phyloP scores from a whole-genome alignment of 2,329 filamentous ascomycete genomes.

The Niveomyces coronatus region DNA sequence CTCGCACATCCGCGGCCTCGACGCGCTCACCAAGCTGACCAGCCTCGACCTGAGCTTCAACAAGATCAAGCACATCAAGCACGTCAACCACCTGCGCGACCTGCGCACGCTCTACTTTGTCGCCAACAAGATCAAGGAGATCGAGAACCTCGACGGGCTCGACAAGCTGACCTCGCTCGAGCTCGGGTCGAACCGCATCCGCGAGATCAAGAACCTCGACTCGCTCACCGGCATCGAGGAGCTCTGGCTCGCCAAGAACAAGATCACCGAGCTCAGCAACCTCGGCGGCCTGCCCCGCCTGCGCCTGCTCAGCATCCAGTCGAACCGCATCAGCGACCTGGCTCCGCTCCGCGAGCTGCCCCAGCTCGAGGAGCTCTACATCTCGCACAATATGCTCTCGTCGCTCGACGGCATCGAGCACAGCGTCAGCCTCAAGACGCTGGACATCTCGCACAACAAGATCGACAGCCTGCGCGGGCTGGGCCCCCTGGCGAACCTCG shows the following conservation, averaged over 20 bases:
- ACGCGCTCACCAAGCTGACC: conserved; percentile 64
- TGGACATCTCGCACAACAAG: conserved; percentile 87
- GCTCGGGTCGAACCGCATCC: conserved; percentile 83
- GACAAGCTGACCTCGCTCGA: conserved; percentile 73
- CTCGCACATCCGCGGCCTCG: conserved; percentile 73
- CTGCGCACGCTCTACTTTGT: conserved; percentile 84
- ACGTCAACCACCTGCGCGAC: conserved; percentile 65
- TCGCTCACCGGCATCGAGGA: conserved; percentile 69
- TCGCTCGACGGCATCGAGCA: conserved; percentile 62
- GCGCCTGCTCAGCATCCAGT: conserved; percentile 85
- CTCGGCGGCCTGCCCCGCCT: conserved; percentile 68
- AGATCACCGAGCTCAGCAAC: conserved; percentile 74
- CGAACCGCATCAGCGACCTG: conserved; percentile 78
- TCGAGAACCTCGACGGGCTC: conserved; percentile 73
- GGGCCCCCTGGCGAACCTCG: conserved; percentile 56
- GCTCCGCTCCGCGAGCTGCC: conserved; percentile 63
- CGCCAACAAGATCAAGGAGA: conserved; percentile 83
- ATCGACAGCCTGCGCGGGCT: conserved; percentile 67
- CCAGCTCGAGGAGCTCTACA: conserved; percentile 83
- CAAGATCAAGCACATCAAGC: conserved; percentile 98
- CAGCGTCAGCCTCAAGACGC: conserved; percentile 57
- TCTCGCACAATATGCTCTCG: conserved; percentile 86
- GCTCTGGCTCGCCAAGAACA: conserved; percentile 94
- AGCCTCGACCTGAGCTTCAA: conserved; percentile 92
- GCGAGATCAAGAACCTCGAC: conserved; percentile 79